These are phyloP conservation scores for Protea cynaroides DNA, from an alignment of 164 flowering plant species.

Conservation along the genomic window DNA sequence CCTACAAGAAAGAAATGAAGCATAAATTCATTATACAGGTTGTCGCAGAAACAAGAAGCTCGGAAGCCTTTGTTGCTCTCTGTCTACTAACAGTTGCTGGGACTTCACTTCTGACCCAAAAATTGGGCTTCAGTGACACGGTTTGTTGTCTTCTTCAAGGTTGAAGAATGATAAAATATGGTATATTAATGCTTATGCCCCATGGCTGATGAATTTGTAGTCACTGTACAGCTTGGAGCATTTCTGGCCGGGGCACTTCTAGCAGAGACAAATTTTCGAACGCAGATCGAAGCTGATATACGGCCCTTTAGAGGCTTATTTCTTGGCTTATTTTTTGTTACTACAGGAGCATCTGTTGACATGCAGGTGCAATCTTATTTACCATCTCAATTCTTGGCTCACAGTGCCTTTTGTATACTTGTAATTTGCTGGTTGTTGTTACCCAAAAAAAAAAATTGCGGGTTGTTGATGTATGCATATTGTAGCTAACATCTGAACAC, in stretches of 20 bases:
- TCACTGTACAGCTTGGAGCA: conserved; percentile 83
- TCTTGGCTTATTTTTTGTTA: conserved; percentile 91
- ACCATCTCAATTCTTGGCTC: background rate
- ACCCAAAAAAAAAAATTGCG: no score
- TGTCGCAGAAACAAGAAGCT: conserved; percentile 96
- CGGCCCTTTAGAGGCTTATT: conserved; percentile 95
- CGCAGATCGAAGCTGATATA: conserved; percentile 99
- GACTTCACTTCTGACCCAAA: conserved; percentile 89
- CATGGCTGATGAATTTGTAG: conserved; percentile 6
- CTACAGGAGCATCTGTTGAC: conserved; percentile 96
- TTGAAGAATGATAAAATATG: background rate
- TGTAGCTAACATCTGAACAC: no score
- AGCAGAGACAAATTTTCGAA: conserved; percentile 96
- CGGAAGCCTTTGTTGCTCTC: conserved; percentile 97
- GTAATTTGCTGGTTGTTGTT: no score
- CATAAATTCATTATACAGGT: conserved; percentile 40
- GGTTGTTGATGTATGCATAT: no score
- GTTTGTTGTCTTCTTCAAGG: conserved; percentile 26
- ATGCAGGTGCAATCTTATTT: conserved; percentile 52
- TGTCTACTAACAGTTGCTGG: conserved; percentile 94
- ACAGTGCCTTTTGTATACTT: no score
- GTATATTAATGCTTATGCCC: background rate
- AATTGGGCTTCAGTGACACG: conserved; percentile 98
- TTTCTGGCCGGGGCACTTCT: conserved; percentile 93
- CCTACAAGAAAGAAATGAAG: conserved; percentile 11